Percentiles rank a stretch among this genome's conserved stretches.
phyloP scores from a whole-genome alignment of 768 basidiomycete genomes.

The Mycena indigotica region DNA sequence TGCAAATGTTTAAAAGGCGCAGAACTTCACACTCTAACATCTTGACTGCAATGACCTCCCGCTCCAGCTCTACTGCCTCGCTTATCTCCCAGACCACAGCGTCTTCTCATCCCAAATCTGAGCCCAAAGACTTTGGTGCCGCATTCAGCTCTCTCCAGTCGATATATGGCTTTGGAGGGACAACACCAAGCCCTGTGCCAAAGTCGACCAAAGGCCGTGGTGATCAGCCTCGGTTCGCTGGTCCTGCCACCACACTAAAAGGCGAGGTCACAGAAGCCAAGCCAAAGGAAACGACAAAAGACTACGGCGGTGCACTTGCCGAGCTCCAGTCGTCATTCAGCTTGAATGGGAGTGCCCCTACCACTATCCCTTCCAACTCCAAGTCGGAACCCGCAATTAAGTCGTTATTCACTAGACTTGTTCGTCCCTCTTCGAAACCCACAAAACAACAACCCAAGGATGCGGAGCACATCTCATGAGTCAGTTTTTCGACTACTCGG shows the following conservation, averaged over 20 bases:
- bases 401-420: neutral
- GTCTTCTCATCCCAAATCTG: constrained; percentile 3
- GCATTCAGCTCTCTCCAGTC: neutral
- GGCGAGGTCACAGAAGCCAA: neutral
- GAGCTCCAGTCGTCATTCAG: constrained; percentile 15
- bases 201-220: neutral
- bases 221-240: too few species aligned
- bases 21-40: neutral
- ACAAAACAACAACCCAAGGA: too few species aligned
- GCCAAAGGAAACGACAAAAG: neutral
- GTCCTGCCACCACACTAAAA: too few species aligned
- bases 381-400: neutral
- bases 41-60: neutral
- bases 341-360: constrained; percentile 1
- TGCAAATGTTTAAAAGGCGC: too few species aligned
- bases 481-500: too few species aligned
- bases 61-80: constrained; percentile 7
- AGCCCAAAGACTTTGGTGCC: neutral
- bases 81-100: constrained; percentile 5
- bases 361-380: constrained; percentile 1
- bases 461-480: too few species aligned
- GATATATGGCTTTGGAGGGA: neutral
- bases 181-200: constrained; percentile 12
- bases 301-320: constrained; percentile 10
- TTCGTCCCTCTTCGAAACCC: neutral